These are phyloP conservation scores for Apostasia shenzhenica DNA, from an alignment of 106 monocot genomes.

Conservation along the genomic window DNA sequence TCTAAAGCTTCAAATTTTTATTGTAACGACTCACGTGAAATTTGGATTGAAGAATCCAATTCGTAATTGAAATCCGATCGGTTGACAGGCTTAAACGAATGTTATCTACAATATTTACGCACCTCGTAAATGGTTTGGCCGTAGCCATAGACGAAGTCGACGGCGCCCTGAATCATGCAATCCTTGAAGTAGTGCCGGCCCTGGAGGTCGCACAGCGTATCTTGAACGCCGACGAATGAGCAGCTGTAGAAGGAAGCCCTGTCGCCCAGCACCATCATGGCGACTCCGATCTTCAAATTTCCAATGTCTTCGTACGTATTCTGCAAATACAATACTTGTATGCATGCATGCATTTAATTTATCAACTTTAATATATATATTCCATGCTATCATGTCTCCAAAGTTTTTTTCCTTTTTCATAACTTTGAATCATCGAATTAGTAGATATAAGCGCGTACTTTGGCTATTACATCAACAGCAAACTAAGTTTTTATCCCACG, in stretches of 20 bases:
- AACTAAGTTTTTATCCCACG: too few species aligned
- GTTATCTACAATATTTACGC: not conserved
- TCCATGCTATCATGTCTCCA: too few species aligned
- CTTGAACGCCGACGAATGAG: conserved; percentile 33
- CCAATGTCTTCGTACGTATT: not conserved
- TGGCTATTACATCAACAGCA: too few species aligned
- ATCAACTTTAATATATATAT: too few species aligned
- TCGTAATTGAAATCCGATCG: too few species aligned
- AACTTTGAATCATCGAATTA: too few species aligned
- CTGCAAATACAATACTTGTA: not conserved
- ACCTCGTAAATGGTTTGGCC: conserved; percentile 47
- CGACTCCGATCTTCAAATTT: conserved; percentile 1
- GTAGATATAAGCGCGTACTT: too few species aligned
- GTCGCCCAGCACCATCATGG: conserved; percentile 26
- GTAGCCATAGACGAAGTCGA: conserved; percentile 56
- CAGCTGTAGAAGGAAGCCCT: conserved; percentile 43
- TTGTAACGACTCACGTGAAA: not conserved
- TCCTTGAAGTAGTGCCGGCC: conserved; percentile 39
- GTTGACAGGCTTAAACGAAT: not conserved
- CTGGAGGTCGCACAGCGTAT: conserved; percentile 38
- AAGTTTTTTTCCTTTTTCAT: too few species aligned
- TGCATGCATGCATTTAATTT: too few species aligned
- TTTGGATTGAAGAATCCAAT: not conserved
- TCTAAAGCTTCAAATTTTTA: not conserved
- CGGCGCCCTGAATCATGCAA: conserved; percentile 37